Percentiles rank a stretch among this genome's conserved stretches.
Conservation (phyloP, 139 green algal species). For the Raphidocelis subcapitata region DNA sequence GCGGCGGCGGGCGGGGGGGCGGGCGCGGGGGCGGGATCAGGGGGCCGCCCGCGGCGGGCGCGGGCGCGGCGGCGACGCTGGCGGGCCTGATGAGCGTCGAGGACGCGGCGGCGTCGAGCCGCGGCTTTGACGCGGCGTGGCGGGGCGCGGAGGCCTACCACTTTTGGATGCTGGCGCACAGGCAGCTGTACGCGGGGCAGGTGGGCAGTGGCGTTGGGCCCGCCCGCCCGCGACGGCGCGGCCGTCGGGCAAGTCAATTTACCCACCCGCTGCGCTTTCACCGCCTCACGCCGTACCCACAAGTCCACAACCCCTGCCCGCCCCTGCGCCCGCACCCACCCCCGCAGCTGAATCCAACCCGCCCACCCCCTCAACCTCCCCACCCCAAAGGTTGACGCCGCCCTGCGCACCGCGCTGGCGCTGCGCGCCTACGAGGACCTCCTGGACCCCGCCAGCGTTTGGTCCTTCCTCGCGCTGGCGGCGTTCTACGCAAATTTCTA, state of each 20-base stretch:
- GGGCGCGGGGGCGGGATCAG: no score
- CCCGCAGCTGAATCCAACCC: no score
- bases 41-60: no score
- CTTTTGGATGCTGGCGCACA: conserved; percentile 80
- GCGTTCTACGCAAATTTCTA: conserved; percentile 77
- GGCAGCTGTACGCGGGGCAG: conserved; percentile 57
- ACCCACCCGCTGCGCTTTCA: no score
- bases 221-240: no score
- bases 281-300: no score
- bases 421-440: conserved; percentile 74
- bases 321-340: no score
- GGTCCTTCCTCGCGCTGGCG: conserved; percentile 70
- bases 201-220: no score
- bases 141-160: conserved; percentile 79
- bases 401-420: conserved; percentile 69
- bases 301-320: no score
- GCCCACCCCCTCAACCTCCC: no score
- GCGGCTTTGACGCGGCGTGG: conserved; percentile 62
- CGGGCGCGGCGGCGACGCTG: no score
- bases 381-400: conserved; percentile 56
- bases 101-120: conserved; percentile 27
- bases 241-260: no score
- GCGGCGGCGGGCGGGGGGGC: conserved; percentile 11
- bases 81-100: conserved; percentile 77
- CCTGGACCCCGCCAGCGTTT: conserved; percentile 60